A percentile compares a stretch with the other conserved stretches of the same genome.
phyloP scores from a whole-genome alignment of 257 asterid genomes.

The Plectranthus barbatus region DNA sequence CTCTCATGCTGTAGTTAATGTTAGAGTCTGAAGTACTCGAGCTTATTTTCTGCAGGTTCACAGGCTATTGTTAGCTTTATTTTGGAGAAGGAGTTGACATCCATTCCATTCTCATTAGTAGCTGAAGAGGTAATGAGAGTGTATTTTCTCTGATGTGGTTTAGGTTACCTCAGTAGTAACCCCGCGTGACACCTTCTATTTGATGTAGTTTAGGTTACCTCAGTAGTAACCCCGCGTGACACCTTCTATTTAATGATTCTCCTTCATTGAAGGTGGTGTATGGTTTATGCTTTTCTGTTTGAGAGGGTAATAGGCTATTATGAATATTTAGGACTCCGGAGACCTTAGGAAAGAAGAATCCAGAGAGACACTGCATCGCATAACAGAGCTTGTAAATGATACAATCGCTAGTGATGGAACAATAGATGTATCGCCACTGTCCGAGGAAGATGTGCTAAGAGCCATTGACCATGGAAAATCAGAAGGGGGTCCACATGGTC shows the following conservation, averaged over 20 bases:
- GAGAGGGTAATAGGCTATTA: too few relatives aligned
- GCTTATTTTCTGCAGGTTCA: constrained; percentile 55
- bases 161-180: not conserved
- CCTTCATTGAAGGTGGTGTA: constrained; percentile 3
- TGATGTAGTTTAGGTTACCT: not conserved
- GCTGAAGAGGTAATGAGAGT: constrained; percentile 99
- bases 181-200: too few relatives aligned
- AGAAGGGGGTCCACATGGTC: constrained; percentile 91
- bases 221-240: too few relatives aligned
- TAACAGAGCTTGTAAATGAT: constrained; percentile 80
- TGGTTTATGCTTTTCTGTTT: not conserved
- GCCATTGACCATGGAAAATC: constrained; percentile 89
- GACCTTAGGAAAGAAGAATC: constrained; percentile 81
- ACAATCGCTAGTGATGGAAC: constrained; percentile 60
- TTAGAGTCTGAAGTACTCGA: too few relatives aligned
- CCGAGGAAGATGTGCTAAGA: constrained; percentile 68
- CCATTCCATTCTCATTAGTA: constrained; percentile 71
- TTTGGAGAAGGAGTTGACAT: constrained; percentile 63
- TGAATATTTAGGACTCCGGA: constrained; percentile 81
- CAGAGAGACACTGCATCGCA: constrained; percentile 65
- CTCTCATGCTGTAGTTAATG: too few relatives aligned
- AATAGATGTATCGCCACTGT: constrained; percentile 33
- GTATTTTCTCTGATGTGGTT: not conserved
- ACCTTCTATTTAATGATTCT: not conserved
- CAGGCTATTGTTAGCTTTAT: constrained; percentile 79